Base-by-base conservation (phyloP, 2,329 filamentous ascomycete species). In the Dactylellina leptospora region DNA sequence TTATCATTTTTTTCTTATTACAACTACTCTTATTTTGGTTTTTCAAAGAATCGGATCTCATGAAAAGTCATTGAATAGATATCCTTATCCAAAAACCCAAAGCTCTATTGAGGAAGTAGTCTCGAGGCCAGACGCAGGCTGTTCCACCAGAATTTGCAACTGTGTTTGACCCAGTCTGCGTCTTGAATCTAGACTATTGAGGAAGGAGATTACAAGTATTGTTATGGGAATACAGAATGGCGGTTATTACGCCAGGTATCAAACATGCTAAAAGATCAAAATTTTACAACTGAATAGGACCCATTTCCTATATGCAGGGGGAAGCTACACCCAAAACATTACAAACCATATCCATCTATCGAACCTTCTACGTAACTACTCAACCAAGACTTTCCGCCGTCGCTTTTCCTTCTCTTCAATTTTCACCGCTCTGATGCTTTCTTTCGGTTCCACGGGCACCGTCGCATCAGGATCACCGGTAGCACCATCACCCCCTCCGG, bases 401-500 rank as follows among this genome's bases (percentile, higher is more conserved):
- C 42, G 53, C 23, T 25, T 40, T 36, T 30, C 20, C 9, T 38
- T 25, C 27, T 20, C 50, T 2, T 42, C 13, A 10, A 22, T 10
- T 16, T 10, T 33, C 22, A 38, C 23, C 16, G 48, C n/a, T 25
- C 51, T 62, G 10, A 47, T 44, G 25, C 58, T 53, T 45, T 54
- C 47, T 33, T 48, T 63, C 16, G 50, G 58, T 16, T 40, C 2
- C 22, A 36, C 45, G 5, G 59, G 60, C 13, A 45, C 18, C 5
- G 68, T 59, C 9, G 68, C 68, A 42, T 72, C 68, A 1, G 68
- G 68, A 38, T 72, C 68, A 5, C 68, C 68, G 0, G 60, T 73
- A 0, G 40, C 53, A n/a, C 51, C 62, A 10, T 4, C 8, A 25
- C 18, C 53, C 0, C 58, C 51, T n/a, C 66, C 66, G 2, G 68